Evolutionary conservation across 1,139 yeast species (phyloP), one percentile per base, ranked within the genome.

Genomic region (Hemisphaericaspora lyxosophila): DNA sequence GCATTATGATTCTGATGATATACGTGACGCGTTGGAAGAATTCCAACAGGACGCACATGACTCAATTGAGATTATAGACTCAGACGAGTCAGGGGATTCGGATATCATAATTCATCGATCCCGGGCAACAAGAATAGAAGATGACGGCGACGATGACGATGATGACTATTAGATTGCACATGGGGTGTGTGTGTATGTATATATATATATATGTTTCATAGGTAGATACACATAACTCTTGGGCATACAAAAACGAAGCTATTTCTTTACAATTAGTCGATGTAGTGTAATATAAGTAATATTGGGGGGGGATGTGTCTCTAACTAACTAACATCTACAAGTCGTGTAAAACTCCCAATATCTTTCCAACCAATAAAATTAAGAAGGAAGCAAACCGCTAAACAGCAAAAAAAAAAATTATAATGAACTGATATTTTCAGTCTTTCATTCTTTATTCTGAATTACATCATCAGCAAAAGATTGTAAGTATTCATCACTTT

Each of bases 1-100:
- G 26, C 25, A 27, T 23, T 39, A 45, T 16, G 43, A 45, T 33
- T 47, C 47, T 19, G 54, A 47, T 9, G 55, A 49, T 33, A 32
- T 54, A n/a, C 41, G 48, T 15, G 47, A 48, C 15, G 57, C 57
- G 0, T 32, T 52, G 14, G 43, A 48, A 9, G 41, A 43, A n/a
- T 45, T 50, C 31, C 34, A 28, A 11, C 31, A 31, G 25, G 36
- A 36, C 13, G 33, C 29, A 7, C 32, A 29, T 11, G 42, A 33
- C 1, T 45, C 41, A 5, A 40, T 28, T 4, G 33, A 35, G 13
- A 16, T 24, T 35, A 38, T 31, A 16, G 18, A 31, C 12, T 24
- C 34, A 8, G 27, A 30, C 19, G 33, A 22, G 16, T 28, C 31
- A 17, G 31, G 12, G 7, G 23, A 11, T n/a, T 17, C 31, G 5